Percentiles rank a stretch among this genome's conserved stretches.
These are phyloP conservation scores for Phytopythium mirpurense DNA, from an alignment of 352 stramenopile species.

Conservation along the genomic window DNA sequence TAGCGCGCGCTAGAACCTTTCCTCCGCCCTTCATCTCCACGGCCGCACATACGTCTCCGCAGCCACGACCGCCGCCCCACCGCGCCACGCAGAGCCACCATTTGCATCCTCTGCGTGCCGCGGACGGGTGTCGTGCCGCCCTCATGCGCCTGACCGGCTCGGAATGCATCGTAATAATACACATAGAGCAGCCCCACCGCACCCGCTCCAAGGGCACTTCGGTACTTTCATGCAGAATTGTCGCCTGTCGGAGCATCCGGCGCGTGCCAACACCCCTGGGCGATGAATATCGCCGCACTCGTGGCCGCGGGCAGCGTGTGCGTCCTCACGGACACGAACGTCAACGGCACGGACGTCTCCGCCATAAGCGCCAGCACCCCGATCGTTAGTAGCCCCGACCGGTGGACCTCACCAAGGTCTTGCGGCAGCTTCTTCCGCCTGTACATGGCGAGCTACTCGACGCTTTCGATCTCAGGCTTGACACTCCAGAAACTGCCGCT, in stretches of 20 bases:
- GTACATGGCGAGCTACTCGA: slow-evolving; percentile 3
- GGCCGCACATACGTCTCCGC: neutral
- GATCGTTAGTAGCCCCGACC: slow-evolving; percentile 23
- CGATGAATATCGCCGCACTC: too few species aligned
- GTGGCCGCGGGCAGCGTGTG: too few species aligned
- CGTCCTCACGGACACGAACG: slow-evolving; percentile 31
- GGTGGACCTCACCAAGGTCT: slow-evolving; percentile 31
- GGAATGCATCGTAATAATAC: too few species aligned
- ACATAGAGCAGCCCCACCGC: too few species aligned
- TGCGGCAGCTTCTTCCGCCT: slow-evolving; percentile 34
- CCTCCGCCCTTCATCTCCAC: neutral
- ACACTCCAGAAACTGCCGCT: slow-evolving; percentile 19
- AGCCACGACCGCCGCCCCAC: neutral
- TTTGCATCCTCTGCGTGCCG: neutral
- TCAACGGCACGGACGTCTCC: slow-evolving; percentile 20
- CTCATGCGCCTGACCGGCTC: too few species aligned
- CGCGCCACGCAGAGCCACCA: neutral
- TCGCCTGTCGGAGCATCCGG: too few species aligned
- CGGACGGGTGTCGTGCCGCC: neutral
- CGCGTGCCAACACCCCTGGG: too few species aligned
- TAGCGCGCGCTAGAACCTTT: neutral
- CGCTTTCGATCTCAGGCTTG: slow-evolving; percentile 13
- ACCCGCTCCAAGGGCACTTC: too few species aligned
- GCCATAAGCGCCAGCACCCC: slow-evolving; percentile 18
- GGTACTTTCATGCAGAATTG: too few species aligned